Percentiles rank a stretch among this genome's conserved stretches.
Conservation (phyloP, 768 basidiomycete species). For the Pisolithus albus region DNA sequence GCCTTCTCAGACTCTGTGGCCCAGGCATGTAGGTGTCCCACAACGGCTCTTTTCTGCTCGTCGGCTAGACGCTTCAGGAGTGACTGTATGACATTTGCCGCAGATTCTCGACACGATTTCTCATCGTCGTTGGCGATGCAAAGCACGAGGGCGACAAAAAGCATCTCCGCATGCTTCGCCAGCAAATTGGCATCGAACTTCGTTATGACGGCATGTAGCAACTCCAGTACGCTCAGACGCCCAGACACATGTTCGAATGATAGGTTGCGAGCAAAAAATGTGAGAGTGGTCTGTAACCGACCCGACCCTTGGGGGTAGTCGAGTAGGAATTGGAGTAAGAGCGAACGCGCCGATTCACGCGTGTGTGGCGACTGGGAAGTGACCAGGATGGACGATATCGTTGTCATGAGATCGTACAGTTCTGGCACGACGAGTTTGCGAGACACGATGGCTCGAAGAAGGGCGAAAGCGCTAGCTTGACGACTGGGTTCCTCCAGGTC, state of each 20-base stretch:
- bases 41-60: constrained; percentile 45
- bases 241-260: constrained; percentile 89
- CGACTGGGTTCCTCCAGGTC: constrained; percentile 87
- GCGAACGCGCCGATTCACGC: constrained; percentile 84
- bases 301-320: constrained; percentile 97
- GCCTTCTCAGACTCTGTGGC: constrained; percentile 52
- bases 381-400: constrained; percentile 85
- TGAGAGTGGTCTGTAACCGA: constrained; percentile 79
- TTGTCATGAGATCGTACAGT: constrained; percentile 95
- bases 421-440: constrained; percentile 92
- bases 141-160: constrained; percentile 90
- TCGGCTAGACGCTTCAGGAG: constrained; percentile 67
- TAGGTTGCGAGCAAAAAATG: constrained; percentile 87
- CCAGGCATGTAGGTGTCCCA: constrained; percentile 79
- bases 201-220: constrained; percentile 73
- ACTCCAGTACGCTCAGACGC: constrained; percentile 87
- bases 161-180: constrained; percentile 75
- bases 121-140: constrained; percentile 93
- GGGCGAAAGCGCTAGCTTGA: constrained; percentile 79
- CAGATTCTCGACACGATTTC: constrained; percentile 82
- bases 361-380: constrained; percentile 88
- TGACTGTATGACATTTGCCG: constrained; percentile 71
- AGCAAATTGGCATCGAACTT: constrained; percentile 79
- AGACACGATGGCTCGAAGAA: constrained; percentile 85
- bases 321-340: constrained; percentile 88